Conservation (phyloP, 768 basidiomycete genomes). For the Polyporus arcularius region DNA sequence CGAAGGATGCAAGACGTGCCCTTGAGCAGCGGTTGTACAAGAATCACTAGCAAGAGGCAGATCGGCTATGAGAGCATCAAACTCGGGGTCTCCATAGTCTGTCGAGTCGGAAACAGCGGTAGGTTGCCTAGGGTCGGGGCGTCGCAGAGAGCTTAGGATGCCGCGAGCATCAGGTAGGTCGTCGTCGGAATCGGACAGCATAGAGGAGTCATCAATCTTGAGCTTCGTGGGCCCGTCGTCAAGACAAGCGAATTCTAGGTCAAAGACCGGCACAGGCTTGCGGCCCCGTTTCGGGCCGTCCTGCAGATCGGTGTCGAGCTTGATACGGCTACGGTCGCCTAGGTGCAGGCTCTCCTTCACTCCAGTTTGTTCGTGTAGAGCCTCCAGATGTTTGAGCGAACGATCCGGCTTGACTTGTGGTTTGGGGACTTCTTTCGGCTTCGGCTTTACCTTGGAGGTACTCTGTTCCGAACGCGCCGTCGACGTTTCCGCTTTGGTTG, state of each 20-base stretch:
- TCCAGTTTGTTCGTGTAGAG: slow-evolving; percentile 44
- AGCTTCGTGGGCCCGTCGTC: background rate
- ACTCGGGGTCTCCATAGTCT: slow-evolving; percentile 44
- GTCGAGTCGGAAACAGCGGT: slow-evolving; percentile 28
- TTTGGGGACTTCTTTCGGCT: slow-evolving; percentile 25
- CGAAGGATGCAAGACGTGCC: background rate
- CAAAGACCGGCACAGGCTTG: slow-evolving; percentile 42
- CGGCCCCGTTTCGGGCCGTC: background rate
- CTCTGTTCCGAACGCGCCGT: background rate
- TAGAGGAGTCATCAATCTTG: background rate
- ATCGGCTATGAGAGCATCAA: slow-evolving; percentile 44
- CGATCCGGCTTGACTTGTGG: slow-evolving; percentile 25
- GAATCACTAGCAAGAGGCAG: slow-evolving; percentile 16
- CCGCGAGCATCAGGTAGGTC: slow-evolving; percentile 37
- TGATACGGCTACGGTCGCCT: slow-evolving; percentile 45
- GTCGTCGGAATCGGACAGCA: slow-evolving; percentile 33
- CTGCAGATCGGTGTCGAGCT: slow-evolving; percentile 33
- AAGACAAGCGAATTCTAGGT: slow-evolving; percentile 50
- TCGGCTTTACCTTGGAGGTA: background rate
- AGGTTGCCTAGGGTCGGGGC: slow-evolving; percentile 9
- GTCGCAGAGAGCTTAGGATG: slow-evolving; percentile 33
- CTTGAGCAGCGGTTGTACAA: background rate
- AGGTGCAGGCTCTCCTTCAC: slow-evolving; percentile 35
- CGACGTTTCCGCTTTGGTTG: background rate
- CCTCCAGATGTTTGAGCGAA: slow-evolving; percentile 43